These are phyloP conservation scores for Alliaria petiolata DNA, from an alignment of 345 rosid genomes.

Conservation along the genomic window DNA sequence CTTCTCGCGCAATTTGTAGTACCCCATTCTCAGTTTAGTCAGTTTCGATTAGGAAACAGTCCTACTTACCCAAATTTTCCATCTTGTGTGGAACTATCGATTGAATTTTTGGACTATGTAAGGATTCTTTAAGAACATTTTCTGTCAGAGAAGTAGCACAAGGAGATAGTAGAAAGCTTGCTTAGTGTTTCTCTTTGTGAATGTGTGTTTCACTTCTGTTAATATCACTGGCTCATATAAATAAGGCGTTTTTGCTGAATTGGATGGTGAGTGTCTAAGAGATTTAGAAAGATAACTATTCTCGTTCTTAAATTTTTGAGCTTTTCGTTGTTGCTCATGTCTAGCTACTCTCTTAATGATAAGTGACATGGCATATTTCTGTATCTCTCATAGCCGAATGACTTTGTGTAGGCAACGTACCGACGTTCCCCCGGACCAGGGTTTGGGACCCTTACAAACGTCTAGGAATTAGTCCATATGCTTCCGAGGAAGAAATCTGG, in stretches of 20 bases:
- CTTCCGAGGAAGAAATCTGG: conserved; percentile 97
- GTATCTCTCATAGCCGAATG: background rate
- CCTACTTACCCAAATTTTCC: background rate
- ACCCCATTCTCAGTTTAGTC: background rate
- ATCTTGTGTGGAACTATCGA: background rate
- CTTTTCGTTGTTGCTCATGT: background rate
- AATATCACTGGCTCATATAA: background rate
- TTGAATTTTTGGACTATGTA: background rate
- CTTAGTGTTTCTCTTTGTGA: background rate
- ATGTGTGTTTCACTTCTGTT: background rate
- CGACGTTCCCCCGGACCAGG: conserved; percentile 59
- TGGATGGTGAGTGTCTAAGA: background rate
- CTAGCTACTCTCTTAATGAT: background rate
- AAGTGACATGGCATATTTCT: background rate
- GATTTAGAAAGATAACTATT: background rate
- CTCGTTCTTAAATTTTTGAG: background rate
- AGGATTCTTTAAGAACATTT: background rate
- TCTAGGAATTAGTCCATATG: conserved; percentile 68
- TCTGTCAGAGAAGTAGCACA: background rate
- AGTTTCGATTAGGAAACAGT: background rate
- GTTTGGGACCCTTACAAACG: conserved; percentile 95
- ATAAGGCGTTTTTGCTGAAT: background rate
- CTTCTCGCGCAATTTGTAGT: background rate
- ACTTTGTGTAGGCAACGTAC: conserved; percentile 48
- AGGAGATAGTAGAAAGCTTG: background rate